phyloP scores from a whole-genome alignment of 495 filamentous ascomycete species.

The Elasticomyces elasticus region DNA sequence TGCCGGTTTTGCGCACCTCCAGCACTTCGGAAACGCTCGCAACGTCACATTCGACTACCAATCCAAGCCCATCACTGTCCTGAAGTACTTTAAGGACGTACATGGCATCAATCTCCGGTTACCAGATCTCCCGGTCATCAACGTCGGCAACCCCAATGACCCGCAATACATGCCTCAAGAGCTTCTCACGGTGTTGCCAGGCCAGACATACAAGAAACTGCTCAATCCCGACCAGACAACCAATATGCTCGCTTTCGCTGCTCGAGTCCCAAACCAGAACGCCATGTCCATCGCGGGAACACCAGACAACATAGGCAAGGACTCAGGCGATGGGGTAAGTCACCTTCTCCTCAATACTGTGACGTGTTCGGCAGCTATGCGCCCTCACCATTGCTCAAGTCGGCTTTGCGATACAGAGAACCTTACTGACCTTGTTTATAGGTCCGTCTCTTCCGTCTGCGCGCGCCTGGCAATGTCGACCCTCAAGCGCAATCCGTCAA shows the following conservation, averaged over 20 bases:
- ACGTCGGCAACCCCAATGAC: conserved; percentile 26
- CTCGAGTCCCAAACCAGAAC: conserved; percentile 54
- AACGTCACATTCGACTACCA: conserved; percentile 41
- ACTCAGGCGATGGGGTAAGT: too few species aligned
- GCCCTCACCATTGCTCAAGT: too few species aligned
- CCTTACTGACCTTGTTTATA: too few species aligned
- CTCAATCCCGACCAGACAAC: conserved; percentile 48
- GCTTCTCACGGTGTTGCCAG: conserved; percentile 51
- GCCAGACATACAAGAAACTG: conserved; percentile 51
- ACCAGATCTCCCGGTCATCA: conserved; percentile 43
- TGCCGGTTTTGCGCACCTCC: background rate
- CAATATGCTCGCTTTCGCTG: conserved; percentile 60
- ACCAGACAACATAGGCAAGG: conserved; percentile 30
- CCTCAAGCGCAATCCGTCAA: background rate
- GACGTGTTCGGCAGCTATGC: too few species aligned
- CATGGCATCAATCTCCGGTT: conserved; percentile 36
- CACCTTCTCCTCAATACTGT: too few species aligned
- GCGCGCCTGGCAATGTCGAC: conserved; percentile 12
- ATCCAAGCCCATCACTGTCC: too few species aligned
- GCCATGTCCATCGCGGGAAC: conserved; percentile 48
- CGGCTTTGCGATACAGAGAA: too few species aligned
- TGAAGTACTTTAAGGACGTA: conserved; percentile 27
- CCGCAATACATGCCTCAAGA: conserved; percentile 62
- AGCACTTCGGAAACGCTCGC: conserved; percentile 25
- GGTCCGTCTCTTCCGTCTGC: conserved; percentile 39